phyloP scores from a whole-genome alignment of 495 filamentous ascomycete genomes.

The Parachaetomium inaequale region DNA sequence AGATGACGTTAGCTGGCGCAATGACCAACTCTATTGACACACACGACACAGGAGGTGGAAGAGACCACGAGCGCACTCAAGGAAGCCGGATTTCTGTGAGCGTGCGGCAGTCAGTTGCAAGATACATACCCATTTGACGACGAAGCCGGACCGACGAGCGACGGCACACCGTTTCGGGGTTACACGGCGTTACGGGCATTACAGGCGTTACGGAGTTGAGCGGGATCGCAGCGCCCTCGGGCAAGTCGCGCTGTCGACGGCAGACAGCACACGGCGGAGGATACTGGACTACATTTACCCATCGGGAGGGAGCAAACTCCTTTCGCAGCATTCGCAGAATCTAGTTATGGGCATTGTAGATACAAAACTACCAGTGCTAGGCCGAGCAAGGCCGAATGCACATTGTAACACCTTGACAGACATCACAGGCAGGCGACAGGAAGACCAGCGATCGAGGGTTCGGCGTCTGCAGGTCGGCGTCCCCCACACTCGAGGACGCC shows the following conservation, averaged over 20 bases:
- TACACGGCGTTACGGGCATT: constrained; percentile 5
- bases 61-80: constrained; percentile 37
- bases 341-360: constrained; percentile 39
- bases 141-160: constrained; percentile 6
- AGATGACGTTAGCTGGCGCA: constrained; percentile 1
- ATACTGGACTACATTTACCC: constrained; percentile 34
- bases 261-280: constrained; percentile 8
- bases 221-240: background rate
- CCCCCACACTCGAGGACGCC: background rate
- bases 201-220: background rate
- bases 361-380: constrained; percentile 19
- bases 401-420: constrained; percentile 9
- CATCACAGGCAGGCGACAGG: background rate
- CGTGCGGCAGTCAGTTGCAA: constrained; percentile 9
- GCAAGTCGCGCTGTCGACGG: background rate
- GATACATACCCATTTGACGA: constrained; percentile 16
- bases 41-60: constrained; percentile 34
- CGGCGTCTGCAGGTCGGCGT: background rate
- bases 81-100: constrained; percentile 40
- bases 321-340: constrained; percentile 27
- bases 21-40: constrained; percentile 27
- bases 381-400: constrained; percentile 18
- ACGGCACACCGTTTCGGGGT: background rate
- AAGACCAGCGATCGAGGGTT: constrained; percentile 6
- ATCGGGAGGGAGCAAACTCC: constrained; percentile 41